Evolutionary conservation across 129 eudicot species (phyloP).

Genomic region (Helianthus tuberosus): DNA sequence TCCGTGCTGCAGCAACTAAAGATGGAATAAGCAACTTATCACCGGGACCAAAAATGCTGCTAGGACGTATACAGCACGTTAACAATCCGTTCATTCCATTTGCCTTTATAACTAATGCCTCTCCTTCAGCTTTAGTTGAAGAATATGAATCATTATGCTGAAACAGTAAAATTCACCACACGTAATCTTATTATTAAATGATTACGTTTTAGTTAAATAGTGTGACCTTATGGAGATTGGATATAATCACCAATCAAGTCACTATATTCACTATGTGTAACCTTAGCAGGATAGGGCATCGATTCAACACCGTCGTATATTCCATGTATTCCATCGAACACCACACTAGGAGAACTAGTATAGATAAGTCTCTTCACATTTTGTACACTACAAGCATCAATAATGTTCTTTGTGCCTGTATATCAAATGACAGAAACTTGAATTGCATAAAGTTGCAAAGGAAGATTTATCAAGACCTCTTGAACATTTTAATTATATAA

Average conservation of each 20-base stretch:
- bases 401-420: conserved; percentile 82
- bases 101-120: conserved; percentile 82
- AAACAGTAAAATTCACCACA: conserved; percentile 10
- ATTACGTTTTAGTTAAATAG: not conserved
- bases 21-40: conserved; percentile 89
- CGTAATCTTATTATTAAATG: not conserved
- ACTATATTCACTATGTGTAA: conserved; percentile 11
- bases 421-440: conserved; percentile 8
- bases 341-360: conserved; percentile 94
- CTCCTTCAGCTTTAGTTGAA: conserved; percentile 97
- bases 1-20: conserved; percentile 78
- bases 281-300: conserved; percentile 88
- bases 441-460: conserved; percentile 7
- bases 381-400: conserved; percentile 80
- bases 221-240: no score
- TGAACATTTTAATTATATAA: not conserved
- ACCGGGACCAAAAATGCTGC: conserved; percentile 97
- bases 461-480: not conserved
- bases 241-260: no score
- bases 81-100: conserved; percentile 88
- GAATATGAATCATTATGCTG: conserved; percentile 92
- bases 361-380: conserved; percentile 80
- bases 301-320: conserved; percentile 71
- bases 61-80: conserved; percentile 92
- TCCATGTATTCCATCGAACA: conserved; percentile 75